Conservation (phyloP, 2,329 filamentous ascomycete species). For the Pseudogymnoascus sp. region DNA sequence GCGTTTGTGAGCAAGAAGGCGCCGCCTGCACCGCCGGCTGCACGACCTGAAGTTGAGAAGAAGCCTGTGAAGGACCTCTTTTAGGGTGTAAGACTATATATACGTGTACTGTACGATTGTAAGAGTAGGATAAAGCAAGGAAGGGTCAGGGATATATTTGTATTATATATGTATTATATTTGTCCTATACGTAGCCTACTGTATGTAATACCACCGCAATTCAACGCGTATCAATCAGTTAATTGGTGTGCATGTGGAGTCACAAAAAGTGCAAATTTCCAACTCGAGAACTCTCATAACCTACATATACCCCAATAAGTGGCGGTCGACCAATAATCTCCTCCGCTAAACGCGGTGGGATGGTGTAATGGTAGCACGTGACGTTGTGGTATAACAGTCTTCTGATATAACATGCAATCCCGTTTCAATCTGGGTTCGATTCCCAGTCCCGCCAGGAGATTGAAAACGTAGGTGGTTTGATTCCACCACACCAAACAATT, state of each 20-base stretch:
- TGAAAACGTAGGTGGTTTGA: no score
- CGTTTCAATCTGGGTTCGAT: constrained; percentile 11
- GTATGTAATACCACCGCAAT: neutral
- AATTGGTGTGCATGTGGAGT: neutral
- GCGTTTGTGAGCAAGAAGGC: constrained; percentile 45
- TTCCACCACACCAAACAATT: neutral
- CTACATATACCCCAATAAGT: constrained; percentile 3
- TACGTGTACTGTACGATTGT: neutral
- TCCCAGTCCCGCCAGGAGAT: constrained; percentile 9
- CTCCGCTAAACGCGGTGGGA: constrained; percentile 8
- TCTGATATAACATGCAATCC: constrained; percentile 5
- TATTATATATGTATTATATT: neutral
- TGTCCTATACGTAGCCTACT: neutral
- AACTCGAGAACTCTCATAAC: neutral
- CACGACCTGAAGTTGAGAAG: neutral
- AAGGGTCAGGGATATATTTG: neutral
- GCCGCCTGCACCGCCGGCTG: neutral
- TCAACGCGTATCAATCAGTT: neutral
- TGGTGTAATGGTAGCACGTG: constrained; percentile 11
- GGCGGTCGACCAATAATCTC: constrained; percentile 7
- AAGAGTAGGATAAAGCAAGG: neutral
- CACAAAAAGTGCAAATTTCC: neutral
- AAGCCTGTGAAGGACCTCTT: neutral
- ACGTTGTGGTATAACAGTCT: constrained; percentile 8
- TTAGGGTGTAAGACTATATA: neutral